These are phyloP conservation scores for Theileria luwenshuni DNA, from an alignment of 169 alveolate species.

Conservation along the genomic window DNA sequence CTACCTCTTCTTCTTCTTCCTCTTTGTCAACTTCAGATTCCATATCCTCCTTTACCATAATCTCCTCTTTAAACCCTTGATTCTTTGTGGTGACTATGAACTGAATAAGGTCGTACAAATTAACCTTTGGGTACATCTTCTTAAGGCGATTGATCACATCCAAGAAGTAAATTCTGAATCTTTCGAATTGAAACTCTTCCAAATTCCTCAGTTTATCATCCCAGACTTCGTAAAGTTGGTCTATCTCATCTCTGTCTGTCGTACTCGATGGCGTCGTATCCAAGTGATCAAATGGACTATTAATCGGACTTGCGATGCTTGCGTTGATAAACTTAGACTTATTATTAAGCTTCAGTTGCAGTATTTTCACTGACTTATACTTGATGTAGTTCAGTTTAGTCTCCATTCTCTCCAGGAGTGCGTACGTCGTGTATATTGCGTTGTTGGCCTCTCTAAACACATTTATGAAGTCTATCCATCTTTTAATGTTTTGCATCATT, in stretches of 20 bases:
- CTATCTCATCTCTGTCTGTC: constrained; percentile 10
- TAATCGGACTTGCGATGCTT: not conserved
- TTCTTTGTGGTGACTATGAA: constrained; percentile 1
- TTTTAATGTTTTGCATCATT: not conserved
- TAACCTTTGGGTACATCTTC: constrained; percentile 8
- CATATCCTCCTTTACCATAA: not conserved
- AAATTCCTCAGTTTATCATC: constrained; percentile 17
- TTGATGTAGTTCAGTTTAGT: constrained; percentile 17
- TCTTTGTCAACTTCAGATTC: not conserved
- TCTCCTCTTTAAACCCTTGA: not conserved
- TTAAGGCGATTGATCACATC: constrained; percentile 12
- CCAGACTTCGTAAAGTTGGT: constrained; percentile 16
- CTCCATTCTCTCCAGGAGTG: constrained; percentile 26
- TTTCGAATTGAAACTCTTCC: not conserved
- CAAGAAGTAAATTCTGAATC: constrained; percentile 1
- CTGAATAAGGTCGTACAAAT: constrained; percentile 1
- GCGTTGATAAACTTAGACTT: constrained; percentile 1
- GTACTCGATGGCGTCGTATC: constrained; percentile 12
- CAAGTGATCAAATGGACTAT: constrained; percentile 2
- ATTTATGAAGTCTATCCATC: constrained; percentile 30
- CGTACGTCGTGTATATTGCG: constrained; percentile 30
- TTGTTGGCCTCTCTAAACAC: constrained; percentile 35
- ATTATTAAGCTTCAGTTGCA: constrained; percentile 18
- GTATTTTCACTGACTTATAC: constrained; percentile 7
- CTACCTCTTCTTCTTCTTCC: constrained; percentile 5